Percentiles rank a stretch among this genome's conserved stretches.
Conservation (phyloP, 2,329 filamentous ascomycete species). For the Magnaporthiopsis poae region DNA sequence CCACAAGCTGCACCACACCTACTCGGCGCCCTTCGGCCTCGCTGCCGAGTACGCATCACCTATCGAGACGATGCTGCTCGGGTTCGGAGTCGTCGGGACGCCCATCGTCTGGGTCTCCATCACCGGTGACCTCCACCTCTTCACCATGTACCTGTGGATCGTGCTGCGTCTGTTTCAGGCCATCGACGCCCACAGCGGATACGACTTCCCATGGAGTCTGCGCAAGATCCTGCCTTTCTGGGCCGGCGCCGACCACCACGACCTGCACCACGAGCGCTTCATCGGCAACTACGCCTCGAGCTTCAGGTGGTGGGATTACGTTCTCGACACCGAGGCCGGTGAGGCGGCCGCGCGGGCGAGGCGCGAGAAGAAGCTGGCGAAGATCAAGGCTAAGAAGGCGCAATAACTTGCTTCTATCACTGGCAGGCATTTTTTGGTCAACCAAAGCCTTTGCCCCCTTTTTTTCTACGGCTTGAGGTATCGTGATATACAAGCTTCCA, state of each 20-base stretch:
- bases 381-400: constrained; percentile 57
- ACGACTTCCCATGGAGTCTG: constrained; percentile 96
- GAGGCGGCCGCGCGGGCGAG: constrained; percentile 76
- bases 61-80: constrained; percentile 91
- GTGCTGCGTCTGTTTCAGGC: constrained; percentile 87
- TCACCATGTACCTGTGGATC: constrained; percentile 99
- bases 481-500: not conserved
- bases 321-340: constrained; percentile 85
- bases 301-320: constrained; percentile 98
- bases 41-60: constrained; percentile 96
- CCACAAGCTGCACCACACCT: constrained; percentile 98
- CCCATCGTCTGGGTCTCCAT: constrained; percentile 76
- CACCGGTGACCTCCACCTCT: constrained; percentile 79
- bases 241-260: constrained; percentile 94
- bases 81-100: constrained; percentile 70
- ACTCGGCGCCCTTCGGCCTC: constrained; percentile 91
- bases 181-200: constrained; percentile 93
- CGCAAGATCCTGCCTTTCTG: constrained; percentile 90
- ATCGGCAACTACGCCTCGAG: constrained; percentile 96
- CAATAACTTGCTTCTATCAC: constrained; percentile 32
- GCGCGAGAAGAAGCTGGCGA: constrained; percentile 63
- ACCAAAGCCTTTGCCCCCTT: not conserved
- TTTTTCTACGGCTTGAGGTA: not conserved
- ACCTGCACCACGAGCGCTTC: constrained; percentile 95
- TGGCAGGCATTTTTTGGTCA: not conserved